Conservation (phyloP, 371 early-diverging fungal species). For the Smittium mucronatum region DNA sequence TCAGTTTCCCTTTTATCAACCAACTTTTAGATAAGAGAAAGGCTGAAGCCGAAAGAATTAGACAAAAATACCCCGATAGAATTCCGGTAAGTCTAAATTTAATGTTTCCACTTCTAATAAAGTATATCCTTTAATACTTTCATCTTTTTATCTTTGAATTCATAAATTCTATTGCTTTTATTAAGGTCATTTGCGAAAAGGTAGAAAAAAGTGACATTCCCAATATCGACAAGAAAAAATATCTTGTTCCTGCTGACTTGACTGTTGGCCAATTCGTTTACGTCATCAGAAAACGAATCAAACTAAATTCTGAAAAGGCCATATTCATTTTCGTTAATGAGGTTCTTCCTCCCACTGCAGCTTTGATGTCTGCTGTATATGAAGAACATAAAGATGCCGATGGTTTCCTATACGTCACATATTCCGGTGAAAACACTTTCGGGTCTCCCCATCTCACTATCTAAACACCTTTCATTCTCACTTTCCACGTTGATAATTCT, state of each 20-base stretch:
- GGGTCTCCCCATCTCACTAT: conserved; percentile 26
- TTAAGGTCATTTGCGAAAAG: conserved; percentile 78
- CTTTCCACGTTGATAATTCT: conserved; percentile 73
- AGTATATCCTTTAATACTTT: neutral
- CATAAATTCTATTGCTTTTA: neutral
- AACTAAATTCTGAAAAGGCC: conserved; percentile 88
- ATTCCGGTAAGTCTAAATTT: conserved; percentile 57
- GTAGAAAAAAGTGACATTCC: conserved; percentile 91
- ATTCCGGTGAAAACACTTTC: conserved; percentile 79
- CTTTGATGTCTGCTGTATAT: conserved; percentile 77
- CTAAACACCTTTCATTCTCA: conserved; percentile 80
- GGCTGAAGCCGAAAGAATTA: conserved; percentile 89
- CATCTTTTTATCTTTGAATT: neutral
- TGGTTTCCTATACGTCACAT: conserved; percentile 86
- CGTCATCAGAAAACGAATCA: conserved; percentile 86
- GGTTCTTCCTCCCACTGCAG: conserved; percentile 78
- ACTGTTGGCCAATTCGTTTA: conserved; percentile 97
- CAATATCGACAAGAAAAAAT: conserved; percentile 95
- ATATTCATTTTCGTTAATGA: conserved; percentile 97
- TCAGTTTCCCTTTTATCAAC: too few relatives aligned
- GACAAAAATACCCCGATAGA: conserved; percentile 92
- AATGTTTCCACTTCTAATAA: neutral
- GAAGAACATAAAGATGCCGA: conserved; percentile 92
- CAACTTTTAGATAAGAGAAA: conserved; percentile 76
- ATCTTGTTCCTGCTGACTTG: conserved; percentile 89